phyloP scores from a whole-genome alignment of 2,329 filamentous ascomycete species.

The Clonostachys rosea region DNA sequence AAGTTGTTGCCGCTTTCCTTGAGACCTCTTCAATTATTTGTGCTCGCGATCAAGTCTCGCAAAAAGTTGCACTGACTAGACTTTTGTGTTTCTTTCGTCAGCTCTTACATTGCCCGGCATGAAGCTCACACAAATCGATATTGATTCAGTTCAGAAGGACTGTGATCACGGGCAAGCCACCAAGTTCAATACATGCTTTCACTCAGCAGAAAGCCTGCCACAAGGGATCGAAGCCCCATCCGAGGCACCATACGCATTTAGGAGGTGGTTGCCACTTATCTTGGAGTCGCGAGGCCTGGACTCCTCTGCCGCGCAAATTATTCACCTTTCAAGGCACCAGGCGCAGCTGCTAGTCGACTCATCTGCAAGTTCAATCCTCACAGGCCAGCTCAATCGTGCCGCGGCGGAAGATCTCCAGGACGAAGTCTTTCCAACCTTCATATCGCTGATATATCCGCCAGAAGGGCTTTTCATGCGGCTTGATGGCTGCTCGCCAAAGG shows the following conservation, averaged over 20 bases:
- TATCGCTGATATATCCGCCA: slow-evolving; percentile 16
- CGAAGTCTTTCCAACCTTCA: slow-evolving; percentile 16
- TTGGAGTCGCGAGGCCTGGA: slow-evolving; percentile 21
- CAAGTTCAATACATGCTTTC: slow-evolving; percentile 27
- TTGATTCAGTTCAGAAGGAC: too few species aligned
- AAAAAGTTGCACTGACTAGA: too few species aligned
- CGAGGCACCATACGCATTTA: slow-evolving; percentile 28
- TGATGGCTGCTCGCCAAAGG: slow-evolving; percentile 36
- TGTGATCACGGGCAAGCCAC: too few species aligned
- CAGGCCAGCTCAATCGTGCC: slow-evolving; percentile 15
- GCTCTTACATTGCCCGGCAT: too few species aligned
- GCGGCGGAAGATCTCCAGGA: slow-evolving; percentile 24
- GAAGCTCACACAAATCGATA: too few species aligned
- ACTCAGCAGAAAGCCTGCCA: slow-evolving; percentile 11
- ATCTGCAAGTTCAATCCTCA: slow-evolving; percentile 22
- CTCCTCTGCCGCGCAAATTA: slow-evolving; percentile 15
- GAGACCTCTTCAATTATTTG: too few species aligned
- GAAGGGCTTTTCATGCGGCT: slow-evolving; percentile 35
- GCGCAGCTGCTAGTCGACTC: slow-evolving; percentile 19
- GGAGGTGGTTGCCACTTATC: slow-evolving; percentile 33
- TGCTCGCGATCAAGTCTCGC: too few species aligned
- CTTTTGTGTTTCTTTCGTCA: too few species aligned
- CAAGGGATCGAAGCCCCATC: slow-evolving; percentile 14
- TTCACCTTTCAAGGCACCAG: slow-evolving; percentile 19
- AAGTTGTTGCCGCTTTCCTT: too few species aligned